A percentile compares a stretch with the other conserved stretches of the same genome.
Evolutionary conservation across 177 flowering plant genomes (phyloP).

Genomic region (Vitis hybrid): DNA sequence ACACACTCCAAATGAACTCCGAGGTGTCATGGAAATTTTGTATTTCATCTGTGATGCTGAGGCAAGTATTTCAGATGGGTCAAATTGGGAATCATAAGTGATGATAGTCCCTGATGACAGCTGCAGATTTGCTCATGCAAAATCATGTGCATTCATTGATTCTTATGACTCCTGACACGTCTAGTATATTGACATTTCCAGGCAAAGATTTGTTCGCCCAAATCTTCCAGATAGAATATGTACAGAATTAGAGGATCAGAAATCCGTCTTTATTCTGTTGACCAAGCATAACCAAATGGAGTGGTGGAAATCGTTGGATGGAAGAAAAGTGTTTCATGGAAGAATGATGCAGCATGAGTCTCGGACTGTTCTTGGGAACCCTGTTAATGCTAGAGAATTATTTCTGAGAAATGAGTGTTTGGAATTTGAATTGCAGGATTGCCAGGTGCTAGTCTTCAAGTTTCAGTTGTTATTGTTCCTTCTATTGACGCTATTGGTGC

Average conservation of each 20-base stretch:
- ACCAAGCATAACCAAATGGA: conserved; percentile 8
- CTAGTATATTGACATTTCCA: conserved; percentile 69
- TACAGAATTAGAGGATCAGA: conserved; percentile 15
- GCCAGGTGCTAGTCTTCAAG: too few relatives aligned
- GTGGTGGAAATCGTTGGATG: conserved; percentile 28
- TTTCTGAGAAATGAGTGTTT: conserved; percentile 74
- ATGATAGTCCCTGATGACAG: conserved; percentile 89
- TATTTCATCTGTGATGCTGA: conserved; percentile 58
- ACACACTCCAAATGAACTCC: conserved; percentile 74
- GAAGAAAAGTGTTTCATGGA: conserved; percentile 78
- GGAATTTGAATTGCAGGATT: conserved; percentile 48
- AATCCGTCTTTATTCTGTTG: neutral
- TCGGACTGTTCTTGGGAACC: conserved; percentile 75
- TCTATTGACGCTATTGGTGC: too few relatives aligned
- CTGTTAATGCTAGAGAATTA: conserved; percentile 82
- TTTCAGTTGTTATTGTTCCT: too few relatives aligned
- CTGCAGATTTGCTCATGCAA: conserved; percentile 86
- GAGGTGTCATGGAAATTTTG: conserved; percentile 84
- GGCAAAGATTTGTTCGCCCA: conserved; percentile 81
- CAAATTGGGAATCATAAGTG: conserved; percentile 48
- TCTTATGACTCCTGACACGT: conserved; percentile 70
- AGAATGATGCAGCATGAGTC: conserved; percentile 62
- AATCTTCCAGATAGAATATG: conserved; percentile 75
- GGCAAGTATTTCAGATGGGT: conserved; percentile 28
- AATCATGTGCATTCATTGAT: conserved; percentile 83